Percentiles rank a stretch among this genome's conserved stretches.
These are phyloP conservation scores for Colletotrichum sp. DNA, from an alignment of 2,329 filamentous ascomycete species.

Conservation along the genomic window DNA sequence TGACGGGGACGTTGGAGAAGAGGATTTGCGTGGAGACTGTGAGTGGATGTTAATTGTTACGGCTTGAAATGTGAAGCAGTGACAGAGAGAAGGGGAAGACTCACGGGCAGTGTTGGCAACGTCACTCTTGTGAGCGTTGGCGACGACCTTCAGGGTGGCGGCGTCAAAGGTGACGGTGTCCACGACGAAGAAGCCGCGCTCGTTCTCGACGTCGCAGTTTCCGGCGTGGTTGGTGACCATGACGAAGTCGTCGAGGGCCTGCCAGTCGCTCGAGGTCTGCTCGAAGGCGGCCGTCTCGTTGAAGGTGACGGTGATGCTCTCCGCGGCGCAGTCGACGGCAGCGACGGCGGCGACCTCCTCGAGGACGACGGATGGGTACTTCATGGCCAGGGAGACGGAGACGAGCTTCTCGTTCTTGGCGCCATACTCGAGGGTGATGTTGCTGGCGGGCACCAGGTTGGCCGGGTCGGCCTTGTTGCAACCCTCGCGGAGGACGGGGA, in stretches of 20 bases:
- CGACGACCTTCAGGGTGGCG: constrained; percentile 21
- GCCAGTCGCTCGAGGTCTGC: constrained; percentile 23
- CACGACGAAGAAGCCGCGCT: constrained; percentile 26
- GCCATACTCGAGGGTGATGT: constrained; percentile 41
- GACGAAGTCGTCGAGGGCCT: constrained; percentile 23
- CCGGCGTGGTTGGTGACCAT: constrained; percentile 26
- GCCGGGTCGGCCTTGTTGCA: constrained; percentile 8
- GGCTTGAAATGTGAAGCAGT: not conserved
- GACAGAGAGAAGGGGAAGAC: not conserved
- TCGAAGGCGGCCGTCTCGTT: constrained; percentile 20
- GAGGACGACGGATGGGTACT: constrained; percentile 24
- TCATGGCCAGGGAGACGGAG: constrained; percentile 57
- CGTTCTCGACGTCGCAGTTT: constrained; percentile 23
- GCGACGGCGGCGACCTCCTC: constrained; percentile 48
- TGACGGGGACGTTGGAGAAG: constrained; percentile 23
- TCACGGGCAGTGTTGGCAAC: constrained; percentile 25
- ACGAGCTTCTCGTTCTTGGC: constrained; percentile 49
- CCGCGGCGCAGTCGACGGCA: constrained; percentile 60
- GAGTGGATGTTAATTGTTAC: not conserved
- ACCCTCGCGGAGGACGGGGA: not conserved
- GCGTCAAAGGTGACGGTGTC: constrained; percentile 17
- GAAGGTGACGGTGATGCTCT: constrained; percentile 40
- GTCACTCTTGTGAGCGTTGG: constrained; percentile 25
- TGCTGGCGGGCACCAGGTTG: constrained; percentile 27
- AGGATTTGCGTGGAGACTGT: constrained; percentile 20